These are phyloP conservation scores for Fraxinus platypoda DNA, from an alignment of 305 asterid species.

Conservation along the genomic window DNA sequence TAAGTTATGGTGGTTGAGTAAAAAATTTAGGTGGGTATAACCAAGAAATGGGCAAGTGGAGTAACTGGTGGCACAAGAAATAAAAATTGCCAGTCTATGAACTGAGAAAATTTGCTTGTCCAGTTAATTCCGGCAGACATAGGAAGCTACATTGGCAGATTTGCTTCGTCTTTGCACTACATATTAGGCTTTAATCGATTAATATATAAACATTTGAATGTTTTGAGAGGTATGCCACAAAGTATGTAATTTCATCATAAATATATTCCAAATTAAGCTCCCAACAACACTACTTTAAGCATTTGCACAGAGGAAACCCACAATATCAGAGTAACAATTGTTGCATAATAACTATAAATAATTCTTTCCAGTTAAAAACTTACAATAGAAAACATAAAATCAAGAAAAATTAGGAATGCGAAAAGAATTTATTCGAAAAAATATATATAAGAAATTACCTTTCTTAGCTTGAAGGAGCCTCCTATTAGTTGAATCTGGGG, in stretches of 20 bases:
- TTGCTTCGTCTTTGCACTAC: too few relatives aligned
- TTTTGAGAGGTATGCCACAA: neutral
- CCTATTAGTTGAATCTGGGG: constrained; percentile 52
- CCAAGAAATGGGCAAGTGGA: too few relatives aligned
- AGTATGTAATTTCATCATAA: neutral
- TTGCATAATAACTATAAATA: neutral
- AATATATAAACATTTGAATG: neutral
- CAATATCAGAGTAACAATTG: neutral
- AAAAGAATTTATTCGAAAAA: constrained; percentile 5
- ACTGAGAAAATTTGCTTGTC: too few relatives aligned
- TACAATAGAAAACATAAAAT: neutral
- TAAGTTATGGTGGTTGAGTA: too few relatives aligned
- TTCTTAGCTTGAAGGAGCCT: constrained; percentile 75
- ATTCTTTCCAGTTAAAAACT: neutral
- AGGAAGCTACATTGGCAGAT: neutral
- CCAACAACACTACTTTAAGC: neutral
- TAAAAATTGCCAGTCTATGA: too few relatives aligned
- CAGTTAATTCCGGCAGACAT: neutral
- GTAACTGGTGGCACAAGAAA: too few relatives aligned
- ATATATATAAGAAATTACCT: constrained; percentile 28
- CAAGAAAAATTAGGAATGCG: constrained; percentile 1
- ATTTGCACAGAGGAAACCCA: neutral
- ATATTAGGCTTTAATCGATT: too few relatives aligned
- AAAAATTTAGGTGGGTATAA: too few relatives aligned
- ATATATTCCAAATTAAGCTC: neutral